Evolutionary conservation across 1,284 basidiomycete species (phyloP).

Genomic region (Trichosporon faecale): DNA sequence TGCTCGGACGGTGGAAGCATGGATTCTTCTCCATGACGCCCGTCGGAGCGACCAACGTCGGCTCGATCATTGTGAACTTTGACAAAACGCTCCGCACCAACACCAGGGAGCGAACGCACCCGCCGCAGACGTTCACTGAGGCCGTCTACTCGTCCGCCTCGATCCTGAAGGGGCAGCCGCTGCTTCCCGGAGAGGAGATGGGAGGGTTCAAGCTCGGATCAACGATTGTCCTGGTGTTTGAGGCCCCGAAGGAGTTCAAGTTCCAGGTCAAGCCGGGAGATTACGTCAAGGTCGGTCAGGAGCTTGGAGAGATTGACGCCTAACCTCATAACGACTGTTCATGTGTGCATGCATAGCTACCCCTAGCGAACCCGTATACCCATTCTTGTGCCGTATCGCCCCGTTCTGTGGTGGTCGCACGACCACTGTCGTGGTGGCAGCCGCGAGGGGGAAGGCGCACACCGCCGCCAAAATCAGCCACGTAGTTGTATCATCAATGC

Average conservation of each 20-base stretch:
- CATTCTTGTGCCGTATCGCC: neutral
- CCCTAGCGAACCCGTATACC: neutral
- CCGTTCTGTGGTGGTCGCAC: neutral
- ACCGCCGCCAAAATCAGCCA: neutral
- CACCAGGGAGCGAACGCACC: slow-evolving; percentile 64
- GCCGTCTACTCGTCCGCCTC: slow-evolving; percentile 83
- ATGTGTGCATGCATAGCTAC: slow-evolving; percentile 11
- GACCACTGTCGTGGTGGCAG: neutral
- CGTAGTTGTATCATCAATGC: neutral
- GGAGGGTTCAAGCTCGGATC: slow-evolving; percentile 94
- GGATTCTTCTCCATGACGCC: slow-evolving; percentile 98
- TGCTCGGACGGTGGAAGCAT: slow-evolving; percentile 92
- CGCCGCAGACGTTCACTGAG: slow-evolving; percentile 85
- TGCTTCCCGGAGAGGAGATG: slow-evolving; percentile 88
- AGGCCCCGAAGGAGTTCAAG: slow-evolving; percentile 80
- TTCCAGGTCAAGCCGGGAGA: slow-evolving; percentile 78
- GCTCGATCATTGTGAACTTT: slow-evolving; percentile 94
- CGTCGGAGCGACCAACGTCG: slow-evolving; percentile 97
- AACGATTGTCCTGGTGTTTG: slow-evolving; percentile 95
- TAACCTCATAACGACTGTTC: slow-evolving; percentile 10
- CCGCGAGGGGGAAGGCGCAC: neutral
- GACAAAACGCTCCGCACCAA: slow-evolving; percentile 87
- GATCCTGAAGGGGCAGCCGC: slow-evolving; percentile 82
- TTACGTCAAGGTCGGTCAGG: slow-evolving; percentile 83
- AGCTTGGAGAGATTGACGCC: slow-evolving; percentile 36